phyloP scores from a whole-genome alignment of 1,139 yeast species.

The Debaryomycetaceae sp. region DNA sequence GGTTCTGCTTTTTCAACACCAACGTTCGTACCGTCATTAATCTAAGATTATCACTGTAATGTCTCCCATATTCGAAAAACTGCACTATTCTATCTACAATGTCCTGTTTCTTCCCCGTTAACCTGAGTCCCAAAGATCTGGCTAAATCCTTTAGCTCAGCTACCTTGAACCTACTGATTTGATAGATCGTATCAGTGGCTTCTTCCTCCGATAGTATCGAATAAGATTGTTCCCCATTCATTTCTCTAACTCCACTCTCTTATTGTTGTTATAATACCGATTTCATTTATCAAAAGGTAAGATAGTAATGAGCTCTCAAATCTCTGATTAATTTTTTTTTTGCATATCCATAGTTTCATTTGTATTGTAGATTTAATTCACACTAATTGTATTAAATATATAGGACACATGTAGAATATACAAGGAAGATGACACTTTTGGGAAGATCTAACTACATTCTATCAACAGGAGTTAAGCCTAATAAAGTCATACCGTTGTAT shows the following conservation, averaged over 20 bases:
- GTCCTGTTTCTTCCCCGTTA: slow-evolving; percentile 51
- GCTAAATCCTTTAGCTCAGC: slow-evolving; percentile 42
- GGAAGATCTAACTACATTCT: slow-evolving; percentile 62
- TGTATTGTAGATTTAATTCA: neutral
- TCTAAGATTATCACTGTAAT: slow-evolving; percentile 34
- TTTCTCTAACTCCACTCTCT: neutral
- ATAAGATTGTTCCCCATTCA: neutral
- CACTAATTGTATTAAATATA: neutral
- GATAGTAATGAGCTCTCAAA: neutral
- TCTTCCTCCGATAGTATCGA: slow-evolving; percentile 11
- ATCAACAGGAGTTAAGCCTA: slow-evolving; percentile 96
- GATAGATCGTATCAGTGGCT: slow-evolving; percentile 10
- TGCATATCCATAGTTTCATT: neutral
- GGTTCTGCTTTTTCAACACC: slow-evolving; percentile 32
- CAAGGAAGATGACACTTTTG: neutral
- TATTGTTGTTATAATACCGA: neutral
- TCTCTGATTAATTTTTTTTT: neutral
- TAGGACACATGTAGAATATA: neutral
- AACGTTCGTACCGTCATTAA: slow-evolving; percentile 42
- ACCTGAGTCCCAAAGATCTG: slow-evolving; percentile 40
- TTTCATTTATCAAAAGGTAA: neutral
- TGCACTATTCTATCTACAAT: slow-evolving; percentile 43
- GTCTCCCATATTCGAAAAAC: slow-evolving; percentile 33
- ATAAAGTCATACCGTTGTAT: slow-evolving; percentile 83
- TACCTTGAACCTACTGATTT: slow-evolving; percentile 15